Conservation (phyloP, 345 rosid genomes). For the Eucalyptus paniculata region DNA sequence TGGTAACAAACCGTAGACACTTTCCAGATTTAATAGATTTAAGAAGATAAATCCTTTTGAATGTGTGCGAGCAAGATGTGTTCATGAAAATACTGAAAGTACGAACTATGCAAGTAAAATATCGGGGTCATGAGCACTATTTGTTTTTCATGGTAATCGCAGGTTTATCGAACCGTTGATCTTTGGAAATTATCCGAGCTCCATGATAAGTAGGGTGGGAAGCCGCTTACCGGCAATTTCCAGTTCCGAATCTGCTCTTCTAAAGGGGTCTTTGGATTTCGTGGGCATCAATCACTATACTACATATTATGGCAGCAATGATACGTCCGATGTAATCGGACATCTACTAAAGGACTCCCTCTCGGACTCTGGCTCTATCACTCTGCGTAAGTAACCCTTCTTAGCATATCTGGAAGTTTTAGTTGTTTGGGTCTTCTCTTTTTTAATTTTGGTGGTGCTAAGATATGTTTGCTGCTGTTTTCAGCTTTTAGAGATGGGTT, state of each 20-base stretch:
- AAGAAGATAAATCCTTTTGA: not conserved
- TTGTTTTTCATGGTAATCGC: not conserved
- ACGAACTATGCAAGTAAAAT: not conserved
- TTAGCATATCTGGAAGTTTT: not conserved
- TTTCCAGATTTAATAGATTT: not conserved
- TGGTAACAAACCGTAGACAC: conserved; percentile 28
- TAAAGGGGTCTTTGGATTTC: conserved; percentile 82
- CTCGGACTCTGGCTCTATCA: conserved; percentile 70
- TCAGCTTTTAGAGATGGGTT: conserved; percentile 41
- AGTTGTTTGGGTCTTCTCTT: not conserved
- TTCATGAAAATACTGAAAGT: not conserved
- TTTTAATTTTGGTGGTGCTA: not conserved
- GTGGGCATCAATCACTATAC: conserved; percentile 97
- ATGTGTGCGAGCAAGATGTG: not conserved
- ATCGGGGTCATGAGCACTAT: not conserved
- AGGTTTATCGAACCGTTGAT: conserved; percentile 91
- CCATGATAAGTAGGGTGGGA: conserved; percentile 76
- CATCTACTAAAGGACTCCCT: conserved; percentile 47
- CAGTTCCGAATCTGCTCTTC: conserved; percentile 31
- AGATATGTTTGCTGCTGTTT: not conserved
- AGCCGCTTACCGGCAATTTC: conserved; percentile 65
- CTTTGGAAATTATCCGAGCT: conserved; percentile 78
- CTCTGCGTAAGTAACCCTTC: conserved; percentile 45
- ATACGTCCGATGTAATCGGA: conserved; percentile 13
- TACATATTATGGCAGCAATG: conserved; percentile 50